Evolutionary conservation across 768 basidiomycete species (phyloP).

Genomic region (Suillus spraguei): DNA sequence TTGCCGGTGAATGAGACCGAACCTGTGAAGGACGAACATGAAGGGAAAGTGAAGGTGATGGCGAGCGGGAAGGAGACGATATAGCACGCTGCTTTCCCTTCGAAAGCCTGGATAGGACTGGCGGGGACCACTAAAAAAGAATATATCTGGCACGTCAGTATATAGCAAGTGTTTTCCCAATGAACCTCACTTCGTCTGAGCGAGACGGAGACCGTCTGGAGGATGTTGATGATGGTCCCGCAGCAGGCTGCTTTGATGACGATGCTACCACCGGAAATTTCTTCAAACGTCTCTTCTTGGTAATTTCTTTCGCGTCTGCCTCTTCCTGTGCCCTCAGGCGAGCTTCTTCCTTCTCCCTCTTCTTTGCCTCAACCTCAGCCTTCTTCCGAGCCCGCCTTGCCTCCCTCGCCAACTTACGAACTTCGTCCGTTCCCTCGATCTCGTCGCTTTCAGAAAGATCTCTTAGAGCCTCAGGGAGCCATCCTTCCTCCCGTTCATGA

Average conservation of each 20-base stretch:
- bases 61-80: slow-evolving; percentile 9
- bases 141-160: background rate
- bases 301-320: slow-evolving; percentile 14
- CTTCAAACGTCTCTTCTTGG: slow-evolving; percentile 22
- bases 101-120: slow-evolving; percentile 1
- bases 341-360: slow-evolving; percentile 18
- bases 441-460: slow-evolving; percentile 45
- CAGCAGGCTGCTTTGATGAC: slow-evolving; percentile 7
- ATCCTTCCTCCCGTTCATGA: slow-evolving; percentile 15
- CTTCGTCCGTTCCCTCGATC: slow-evolving; percentile 33
- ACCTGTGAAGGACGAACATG: slow-evolving; percentile 13
- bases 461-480: slow-evolving; percentile 40
- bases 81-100: slow-evolving; percentile 2
- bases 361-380: slow-evolving; percentile 22
- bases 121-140: background rate
- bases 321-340: slow-evolving; percentile 15
- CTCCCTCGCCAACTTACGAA: slow-evolving; percentile 35
- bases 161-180: background rate
- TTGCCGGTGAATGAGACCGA: background rate
- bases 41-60: slow-evolving; percentile 14
- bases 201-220: background rate
- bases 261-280: slow-evolving; percentile 27
- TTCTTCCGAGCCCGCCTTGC: slow-evolving; percentile 34
- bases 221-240: background rate
- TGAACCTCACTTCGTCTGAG: background rate